A percentile compares a stretch with the other conserved stretches of the same genome.
Evolutionary conservation across 192 early-diverging fungal species (phyloP).

Genomic region (Neocallimastix lanati): DNA sequence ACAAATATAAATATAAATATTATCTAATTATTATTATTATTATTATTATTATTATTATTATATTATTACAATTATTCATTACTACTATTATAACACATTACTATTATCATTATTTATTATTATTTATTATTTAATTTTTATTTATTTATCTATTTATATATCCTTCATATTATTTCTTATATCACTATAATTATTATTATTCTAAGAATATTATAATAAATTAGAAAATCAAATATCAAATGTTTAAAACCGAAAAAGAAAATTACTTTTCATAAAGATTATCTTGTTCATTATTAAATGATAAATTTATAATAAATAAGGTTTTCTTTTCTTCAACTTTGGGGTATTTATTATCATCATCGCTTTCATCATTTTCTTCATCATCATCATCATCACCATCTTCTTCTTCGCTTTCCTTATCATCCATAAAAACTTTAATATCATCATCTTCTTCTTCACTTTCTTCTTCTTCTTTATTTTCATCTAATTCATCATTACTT

Average conservation of each 20-base stretch:
- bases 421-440: background rate
- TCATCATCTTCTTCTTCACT: constrained; percentile 10
- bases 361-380: constrained; percentile 11
- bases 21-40: too few species aligned
- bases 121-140: too few species aligned
- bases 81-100: too few species aligned
- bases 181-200: too few species aligned
- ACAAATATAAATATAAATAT: too few species aligned
- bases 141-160: too few species aligned
- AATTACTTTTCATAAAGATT: constrained; percentile 33
- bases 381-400: too few species aligned
- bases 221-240: background rate
- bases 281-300: constrained; percentile 75
- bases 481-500: constrained; percentile 11
- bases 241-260: background rate
- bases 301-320: constrained; percentile 81
- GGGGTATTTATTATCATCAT: constrained; percentile 10
- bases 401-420: constrained; percentile 10
- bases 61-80: too few species aligned
- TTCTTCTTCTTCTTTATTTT: constrained; percentile 6
- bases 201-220: too few species aligned
- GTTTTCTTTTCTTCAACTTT: constrained; percentile 42
- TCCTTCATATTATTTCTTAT: too few species aligned
- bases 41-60: too few species aligned
- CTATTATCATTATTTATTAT: too few species aligned